These are phyloP conservation scores for Aspergillus fijiensis DNA, from an alignment of 2,329 filamentous ascomycete genomes.

Conservation along the genomic window DNA sequence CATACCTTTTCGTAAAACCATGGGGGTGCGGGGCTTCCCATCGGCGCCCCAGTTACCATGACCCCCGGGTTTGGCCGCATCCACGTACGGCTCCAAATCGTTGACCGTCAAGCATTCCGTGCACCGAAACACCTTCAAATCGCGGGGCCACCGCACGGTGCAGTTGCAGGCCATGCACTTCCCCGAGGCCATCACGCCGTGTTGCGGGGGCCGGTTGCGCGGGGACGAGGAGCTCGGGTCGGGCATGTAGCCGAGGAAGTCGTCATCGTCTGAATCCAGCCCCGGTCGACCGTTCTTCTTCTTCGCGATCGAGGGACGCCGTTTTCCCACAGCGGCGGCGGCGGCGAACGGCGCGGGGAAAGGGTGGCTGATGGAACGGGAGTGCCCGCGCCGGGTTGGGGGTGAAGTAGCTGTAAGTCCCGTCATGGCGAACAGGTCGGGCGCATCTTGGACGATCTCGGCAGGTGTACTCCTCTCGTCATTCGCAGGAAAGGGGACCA, in stretches of 20 bases:
- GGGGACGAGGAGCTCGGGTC: conserved; percentile 38
- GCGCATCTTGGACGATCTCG: conserved; percentile 27
- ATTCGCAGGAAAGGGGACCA: conserved; percentile 14
- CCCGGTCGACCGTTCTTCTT: conserved; percentile 40
- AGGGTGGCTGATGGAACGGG: conserved; percentile 75
- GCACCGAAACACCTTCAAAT: conserved; percentile 74
- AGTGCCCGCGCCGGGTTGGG: conserved; percentile 45
- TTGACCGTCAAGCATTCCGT: conserved; percentile 83
- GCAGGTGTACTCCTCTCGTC: conserved; percentile 22
- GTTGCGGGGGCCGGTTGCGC: conserved; percentile 35
- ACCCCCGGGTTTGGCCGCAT: conserved; percentile 20
- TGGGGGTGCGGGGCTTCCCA: conserved; percentile 16
- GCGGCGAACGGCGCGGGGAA: conserved; percentile 69
- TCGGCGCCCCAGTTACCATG: conserved; percentile 22
- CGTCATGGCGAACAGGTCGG: conserved; percentile 23
- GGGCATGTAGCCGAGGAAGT: conserved; percentile 32
- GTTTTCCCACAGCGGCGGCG: conserved; percentile 51
- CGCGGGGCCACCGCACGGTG: conserved; percentile 73
- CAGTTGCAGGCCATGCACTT: conserved; percentile 85
- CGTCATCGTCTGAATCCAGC: conserved; percentile 40
- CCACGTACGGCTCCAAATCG: conserved; percentile 59
- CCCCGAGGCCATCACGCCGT: conserved; percentile 64
- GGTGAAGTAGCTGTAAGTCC: conserved; percentile 18
- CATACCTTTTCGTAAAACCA: conserved; percentile 27
- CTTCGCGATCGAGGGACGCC: conserved; percentile 53